phyloP scores from a whole-genome alignment of 2,329 filamentous ascomycete species.

The Alternaria triticimaculans region DNA sequence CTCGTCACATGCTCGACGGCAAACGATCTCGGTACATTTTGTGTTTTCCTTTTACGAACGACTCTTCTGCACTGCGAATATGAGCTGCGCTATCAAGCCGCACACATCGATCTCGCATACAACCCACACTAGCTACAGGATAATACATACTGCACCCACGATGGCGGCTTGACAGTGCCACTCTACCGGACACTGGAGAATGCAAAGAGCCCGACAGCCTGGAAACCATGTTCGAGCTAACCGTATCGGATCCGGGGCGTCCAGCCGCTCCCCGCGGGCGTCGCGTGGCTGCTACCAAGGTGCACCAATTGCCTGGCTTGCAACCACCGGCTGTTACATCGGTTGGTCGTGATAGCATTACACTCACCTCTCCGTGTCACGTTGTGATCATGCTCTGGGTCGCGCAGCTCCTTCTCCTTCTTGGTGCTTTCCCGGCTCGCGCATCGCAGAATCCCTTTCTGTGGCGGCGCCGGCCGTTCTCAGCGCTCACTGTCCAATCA shows the following conservation, averaged over 20 bases:
- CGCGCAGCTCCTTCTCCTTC: neutral
- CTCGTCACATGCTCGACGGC: slow-evolving; percentile 4
- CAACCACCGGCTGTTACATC: slow-evolving; percentile 34
- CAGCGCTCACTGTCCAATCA: slow-evolving; percentile 11
- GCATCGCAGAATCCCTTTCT: neutral
- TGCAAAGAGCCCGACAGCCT: slow-evolving; percentile 36
- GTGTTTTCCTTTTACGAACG: neutral
- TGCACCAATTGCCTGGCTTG: slow-evolving; percentile 30
- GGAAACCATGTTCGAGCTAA: slow-evolving; percentile 37
- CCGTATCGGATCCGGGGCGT: slow-evolving; percentile 29
- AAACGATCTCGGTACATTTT: neutral
- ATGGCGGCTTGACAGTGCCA: slow-evolving; percentile 46
- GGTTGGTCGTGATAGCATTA: slow-evolving; percentile 19
- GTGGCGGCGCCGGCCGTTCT: neutral
- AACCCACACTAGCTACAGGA: slow-evolving; percentile 36
- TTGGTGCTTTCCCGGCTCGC: neutral
- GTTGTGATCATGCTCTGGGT: slow-evolving; percentile 2
- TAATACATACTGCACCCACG: slow-evolving; percentile 35
- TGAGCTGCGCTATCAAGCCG: neutral
- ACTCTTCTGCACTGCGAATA: neutral
- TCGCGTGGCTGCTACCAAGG: slow-evolving; percentile 31
- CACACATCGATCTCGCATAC: slow-evolving; percentile 1
- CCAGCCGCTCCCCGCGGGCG: slow-evolving; percentile 39
- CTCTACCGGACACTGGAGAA: slow-evolving; percentile 42
- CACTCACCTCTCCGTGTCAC: slow-evolving; percentile 7